Conservation (phyloP, 805 yeast genomes). For the Lipomyces mesembrius region DNA sequence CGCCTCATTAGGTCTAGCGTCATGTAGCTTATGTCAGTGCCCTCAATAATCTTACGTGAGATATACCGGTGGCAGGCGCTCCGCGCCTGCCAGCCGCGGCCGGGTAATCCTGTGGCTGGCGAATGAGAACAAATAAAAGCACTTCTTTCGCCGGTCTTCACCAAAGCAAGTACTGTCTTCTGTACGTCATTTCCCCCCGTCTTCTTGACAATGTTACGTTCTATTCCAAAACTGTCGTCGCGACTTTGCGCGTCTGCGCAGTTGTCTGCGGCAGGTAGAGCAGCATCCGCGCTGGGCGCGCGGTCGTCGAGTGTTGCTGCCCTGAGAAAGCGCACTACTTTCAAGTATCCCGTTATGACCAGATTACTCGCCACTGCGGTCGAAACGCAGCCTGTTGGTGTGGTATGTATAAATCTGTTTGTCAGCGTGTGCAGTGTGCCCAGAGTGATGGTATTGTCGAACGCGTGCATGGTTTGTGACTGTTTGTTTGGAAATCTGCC, state of each 20-base stretch:
- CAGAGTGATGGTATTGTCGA: neutral
- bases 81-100: neutral
- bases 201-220: slow-evolving; percentile 29
- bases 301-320: neutral
- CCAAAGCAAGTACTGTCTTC: neutral
- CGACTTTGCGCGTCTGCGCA: slow-evolving; percentile 28
- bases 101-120: slow-evolving; percentile 7
- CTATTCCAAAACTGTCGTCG: slow-evolving; percentile 33
- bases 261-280: slow-evolving; percentile 22
- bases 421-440: slow-evolving; percentile 5
- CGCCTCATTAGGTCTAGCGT: neutral
- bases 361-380: slow-evolving; percentile 33
- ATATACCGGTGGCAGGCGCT: neutral
- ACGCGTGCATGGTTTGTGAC: neutral
- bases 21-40: neutral
- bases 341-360: slow-evolving; percentile 25
- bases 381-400: slow-evolving; percentile 25
- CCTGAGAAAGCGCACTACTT: slow-evolving; percentile 11
- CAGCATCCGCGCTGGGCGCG: slow-evolving; percentile 5
- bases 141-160: neutral
- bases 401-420: slow-evolving; percentile 20
- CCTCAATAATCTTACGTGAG: neutral
- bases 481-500: neutral
- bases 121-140: neutral
- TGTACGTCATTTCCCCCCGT: neutral